phyloP scores from a whole-genome alignment of 305 asterid genomes.

The Solanum hybrid region DNA sequence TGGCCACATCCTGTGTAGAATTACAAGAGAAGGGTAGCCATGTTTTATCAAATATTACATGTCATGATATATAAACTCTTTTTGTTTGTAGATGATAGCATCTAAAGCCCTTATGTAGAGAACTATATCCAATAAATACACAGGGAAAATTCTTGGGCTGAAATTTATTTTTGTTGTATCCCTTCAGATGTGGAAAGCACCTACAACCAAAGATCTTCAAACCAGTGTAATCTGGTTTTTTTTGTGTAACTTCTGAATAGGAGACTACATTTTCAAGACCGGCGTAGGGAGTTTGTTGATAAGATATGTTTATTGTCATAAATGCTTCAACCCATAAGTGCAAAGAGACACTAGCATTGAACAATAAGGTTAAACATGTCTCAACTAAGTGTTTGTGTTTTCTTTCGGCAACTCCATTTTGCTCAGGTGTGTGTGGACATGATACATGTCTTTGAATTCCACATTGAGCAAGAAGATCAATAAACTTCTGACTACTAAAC shows the following conservation, averaged over 20 bases:
- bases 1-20: neutral
- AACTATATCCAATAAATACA: neutral
- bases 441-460: neutral
- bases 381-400: neutral
- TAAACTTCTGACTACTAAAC: neutral
- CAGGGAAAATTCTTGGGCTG: neutral
- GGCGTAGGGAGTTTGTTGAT: neutral
- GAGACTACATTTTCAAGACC: neutral
- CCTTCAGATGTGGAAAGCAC: neutral
- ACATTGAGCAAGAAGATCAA: neutral
- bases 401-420: neutral
- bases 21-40: neutral
- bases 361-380: neutral
- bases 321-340: slow-evolving; percentile 1
- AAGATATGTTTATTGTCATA: neutral
- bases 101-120: neutral
- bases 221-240: neutral
- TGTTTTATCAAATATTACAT: neutral
- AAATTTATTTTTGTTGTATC: neutral
- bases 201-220: neutral
- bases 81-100: neutral
- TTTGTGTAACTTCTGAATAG: neutral
- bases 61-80: neutral
- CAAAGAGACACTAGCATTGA: neutral
- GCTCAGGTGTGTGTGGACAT: neutral